Evolutionary conservation across 2,329 filamentous ascomycete species (phyloP).

Genomic region (Cytospora schulzeri): DNA sequence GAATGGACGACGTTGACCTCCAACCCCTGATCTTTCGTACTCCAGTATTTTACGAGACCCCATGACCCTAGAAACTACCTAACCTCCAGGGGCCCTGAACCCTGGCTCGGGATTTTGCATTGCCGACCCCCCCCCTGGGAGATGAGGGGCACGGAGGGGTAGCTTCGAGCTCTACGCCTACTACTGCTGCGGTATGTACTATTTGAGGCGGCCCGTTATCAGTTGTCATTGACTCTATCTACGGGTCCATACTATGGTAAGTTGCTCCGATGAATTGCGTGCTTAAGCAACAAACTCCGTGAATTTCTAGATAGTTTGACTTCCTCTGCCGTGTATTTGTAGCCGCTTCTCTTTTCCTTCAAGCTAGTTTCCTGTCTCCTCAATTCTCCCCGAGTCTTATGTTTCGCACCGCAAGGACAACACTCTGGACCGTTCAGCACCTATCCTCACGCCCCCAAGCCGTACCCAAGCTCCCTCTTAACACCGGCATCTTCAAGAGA

Average conservation of each 20-base stretch:
- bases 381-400: slow-evolving; percentile 5
- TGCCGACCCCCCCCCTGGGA: too few relatives aligned
- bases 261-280: neutral
- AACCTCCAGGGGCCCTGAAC: neutral
- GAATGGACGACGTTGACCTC: too few relatives aligned
- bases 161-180: neutral
- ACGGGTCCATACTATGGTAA: neutral
- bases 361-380: neutral
- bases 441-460: slow-evolving; percentile 14
- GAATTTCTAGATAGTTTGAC: neutral
- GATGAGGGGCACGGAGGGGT: neutral
- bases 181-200: too few relatives aligned
- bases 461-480: neutral
- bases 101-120: neutral
- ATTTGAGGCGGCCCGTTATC: neutral
- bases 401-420: slow-evolving; percentile 19
- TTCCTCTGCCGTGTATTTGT: neutral
- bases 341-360: neutral
- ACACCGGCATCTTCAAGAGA: slow-evolving; percentile 25
- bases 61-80: neutral
- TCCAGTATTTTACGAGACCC: neutral
- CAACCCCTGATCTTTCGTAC: too few relatives aligned
- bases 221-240: neutral
- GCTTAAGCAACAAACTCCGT: neutral
- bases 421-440: slow-evolving; percentile 17